These are phyloP conservation scores for Phytopythium cucurbitacearum DNA, from an alignment of 352 stramenopile genomes.

Conservation along the genomic window DNA sequence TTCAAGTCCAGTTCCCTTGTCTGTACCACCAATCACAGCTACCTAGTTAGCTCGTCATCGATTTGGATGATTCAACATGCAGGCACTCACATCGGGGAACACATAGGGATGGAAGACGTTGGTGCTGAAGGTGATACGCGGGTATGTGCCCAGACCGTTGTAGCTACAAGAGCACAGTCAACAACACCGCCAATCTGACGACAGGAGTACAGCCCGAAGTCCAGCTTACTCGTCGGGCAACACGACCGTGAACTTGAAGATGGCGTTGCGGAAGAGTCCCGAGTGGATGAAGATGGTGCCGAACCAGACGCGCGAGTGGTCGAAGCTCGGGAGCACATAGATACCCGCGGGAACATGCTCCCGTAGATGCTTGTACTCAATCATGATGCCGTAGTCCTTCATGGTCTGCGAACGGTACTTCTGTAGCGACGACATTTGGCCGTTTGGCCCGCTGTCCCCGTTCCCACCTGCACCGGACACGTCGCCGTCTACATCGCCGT, in stretches of 20 bases:
- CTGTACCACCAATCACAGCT: slow-evolving; percentile 9
- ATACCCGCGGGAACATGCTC: slow-evolving; percentile 93
- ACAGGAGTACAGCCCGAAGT: neutral
- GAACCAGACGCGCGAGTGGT: slow-evolving; percentile 91
- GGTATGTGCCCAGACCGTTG: slow-evolving; percentile 92
- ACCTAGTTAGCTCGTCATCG: too few species aligned
- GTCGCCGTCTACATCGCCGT: slow-evolving; percentile 11
- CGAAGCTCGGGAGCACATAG: slow-evolving; percentile 93
- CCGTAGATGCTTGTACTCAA: slow-evolving; percentile 97
- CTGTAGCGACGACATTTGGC: slow-evolving; percentile 80
- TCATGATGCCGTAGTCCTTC: slow-evolving; percentile 95
- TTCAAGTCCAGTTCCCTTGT: slow-evolving; percentile 90
- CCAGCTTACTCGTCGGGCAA: slow-evolving; percentile 56
- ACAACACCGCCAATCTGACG: neutral
- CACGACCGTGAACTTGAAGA: slow-evolving; percentile 96
- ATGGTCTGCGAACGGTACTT: slow-evolving; percentile 84
- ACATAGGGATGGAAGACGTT: slow-evolving; percentile 94
- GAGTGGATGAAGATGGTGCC: slow-evolving; percentile 96
- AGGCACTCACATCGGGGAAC: slow-evolving; percentile 41
- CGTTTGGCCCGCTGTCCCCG: slow-evolving; percentile 10
- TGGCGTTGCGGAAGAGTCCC: slow-evolving; percentile 93
- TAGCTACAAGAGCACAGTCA: slow-evolving; percentile 66
- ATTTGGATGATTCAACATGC: neutral
- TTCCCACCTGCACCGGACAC: slow-evolving; percentile 8
- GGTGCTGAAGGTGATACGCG: slow-evolving; percentile 90